These are phyloP conservation scores for Sclerospora graminicola DNA, from an alignment of 352 stramenopile species.

Conservation along the genomic window DNA sequence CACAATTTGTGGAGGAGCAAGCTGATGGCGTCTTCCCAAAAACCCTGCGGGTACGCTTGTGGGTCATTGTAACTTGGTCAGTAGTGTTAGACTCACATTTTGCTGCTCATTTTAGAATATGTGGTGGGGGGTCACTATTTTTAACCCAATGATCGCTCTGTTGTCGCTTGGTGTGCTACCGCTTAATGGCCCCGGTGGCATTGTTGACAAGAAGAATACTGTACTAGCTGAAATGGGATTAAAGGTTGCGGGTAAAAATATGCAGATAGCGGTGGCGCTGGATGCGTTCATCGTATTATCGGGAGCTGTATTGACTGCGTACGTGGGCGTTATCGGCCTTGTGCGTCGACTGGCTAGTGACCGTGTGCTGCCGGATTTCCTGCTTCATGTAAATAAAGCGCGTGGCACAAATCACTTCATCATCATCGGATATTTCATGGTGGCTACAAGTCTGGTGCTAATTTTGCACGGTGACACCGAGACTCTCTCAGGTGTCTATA, in stretches of 20 bases:
- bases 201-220: conserved; percentile 79
- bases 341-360: conserved; percentile 89
- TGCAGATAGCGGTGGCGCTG: conserved; percentile 73
- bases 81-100: not conserved
- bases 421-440: conserved; percentile 86
- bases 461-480: conserved; percentile 87
- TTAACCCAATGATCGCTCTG: conserved; percentile 90
- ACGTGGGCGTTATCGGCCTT: conserved; percentile 89
- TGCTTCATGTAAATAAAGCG: conserved; percentile 72
- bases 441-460: conserved; percentile 82
- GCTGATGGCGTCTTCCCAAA: conserved; percentile 91
- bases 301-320: conserved; percentile 88
- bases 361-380: conserved; percentile 70
- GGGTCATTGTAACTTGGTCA: not conserved
- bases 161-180: conserved; percentile 86
- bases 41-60: conserved; percentile 64
- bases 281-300: conserved; percentile 93
- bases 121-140: conserved; percentile 90
- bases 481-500: conserved; percentile 91
- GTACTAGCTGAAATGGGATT: conserved; percentile 88
- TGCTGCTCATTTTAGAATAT: conserved; percentile 59
- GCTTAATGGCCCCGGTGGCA: conserved; percentile 57
- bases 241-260: conserved; percentile 58
- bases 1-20: conserved; percentile 93
- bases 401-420: conserved; percentile 89